Evolutionary conservation across 176 grass and related monocot species (phyloP), one percentile per base, ranked within the genome.

Genomic region (Secale cereale): DNA sequence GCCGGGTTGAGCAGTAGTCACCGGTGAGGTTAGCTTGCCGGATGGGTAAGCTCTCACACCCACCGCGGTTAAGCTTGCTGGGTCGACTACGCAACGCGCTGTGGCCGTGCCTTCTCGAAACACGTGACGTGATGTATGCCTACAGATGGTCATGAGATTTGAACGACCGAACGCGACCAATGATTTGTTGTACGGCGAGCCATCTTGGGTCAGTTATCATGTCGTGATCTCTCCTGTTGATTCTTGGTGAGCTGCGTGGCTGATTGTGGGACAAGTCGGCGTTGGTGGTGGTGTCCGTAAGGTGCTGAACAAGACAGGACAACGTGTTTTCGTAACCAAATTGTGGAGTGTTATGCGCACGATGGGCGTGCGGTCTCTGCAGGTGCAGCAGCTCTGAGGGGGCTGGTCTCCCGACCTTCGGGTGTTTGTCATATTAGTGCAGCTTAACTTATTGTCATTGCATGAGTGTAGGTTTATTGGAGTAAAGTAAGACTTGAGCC

Each of bases 201-300:
- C 15, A 17, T 50, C 74, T 11, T 45, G 3, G 39, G 45, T 72
- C 25, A 1, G 62, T 72, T 61, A 43, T 8, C 43, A 23, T 11
- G 23, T 75, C 70, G 13, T 19, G 25, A 11, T 71, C 52, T 50
- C 6, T 7, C 7, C 67, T 66, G 19, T 46, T 61, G 41, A 50
- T 48, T 81, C 0, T 81, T 85, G 46, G 70, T 61, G 70, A 64
- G 82, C 39, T 85, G 39, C 75, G 87, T 19, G 46, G 82, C 7
- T 69, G 77, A 85, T 69, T 25, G 61, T 66, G 82, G 82, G 66
- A 43, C 82, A 80, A 62, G 62, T 76, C 20, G 70, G 1, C 5
- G 27, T 31, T 66, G 26, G 82, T 68, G 78, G 43, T 76, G 82
- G 77, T 59, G 59, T 19, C 43, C 84, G 79, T 78, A 70, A 57